phyloP scores from a whole-genome alignment of 208 protist genomes.

The Crithidia bombi region DNA sequence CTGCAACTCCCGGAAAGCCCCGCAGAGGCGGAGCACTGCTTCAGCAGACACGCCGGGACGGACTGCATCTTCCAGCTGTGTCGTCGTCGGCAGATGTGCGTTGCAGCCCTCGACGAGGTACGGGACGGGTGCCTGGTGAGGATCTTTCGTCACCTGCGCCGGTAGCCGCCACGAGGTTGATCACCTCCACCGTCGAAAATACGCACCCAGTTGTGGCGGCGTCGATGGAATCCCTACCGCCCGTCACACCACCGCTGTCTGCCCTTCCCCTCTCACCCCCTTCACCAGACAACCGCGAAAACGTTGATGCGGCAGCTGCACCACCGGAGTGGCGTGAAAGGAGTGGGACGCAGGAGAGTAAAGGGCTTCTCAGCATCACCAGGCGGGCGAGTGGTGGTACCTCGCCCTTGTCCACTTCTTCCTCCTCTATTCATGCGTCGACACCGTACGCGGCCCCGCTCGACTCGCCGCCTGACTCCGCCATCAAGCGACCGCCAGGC shows the following conservation, averaged over 20 bases:
- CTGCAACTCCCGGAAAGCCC: neutral
- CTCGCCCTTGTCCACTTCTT: conserved; percentile 1
- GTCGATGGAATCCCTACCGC: neutral
- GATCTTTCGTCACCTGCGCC: neutral
- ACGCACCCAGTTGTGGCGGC: neutral
- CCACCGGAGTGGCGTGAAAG: neutral
- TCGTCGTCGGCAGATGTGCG: too few relatives aligned
- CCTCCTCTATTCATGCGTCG: neutral
- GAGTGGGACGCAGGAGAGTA: conserved; percentile 5
- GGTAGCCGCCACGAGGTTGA: neutral
- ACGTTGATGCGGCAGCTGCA: neutral
- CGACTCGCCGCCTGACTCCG: conserved; percentile 16
- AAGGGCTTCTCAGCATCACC: neutral
- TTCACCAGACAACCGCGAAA: neutral
- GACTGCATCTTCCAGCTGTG: too few relatives aligned
- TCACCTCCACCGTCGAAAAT: neutral
- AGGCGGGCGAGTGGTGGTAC: too few relatives aligned
- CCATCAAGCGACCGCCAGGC: conserved; percentile 12
- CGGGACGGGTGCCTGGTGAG: neutral
- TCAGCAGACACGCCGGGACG: too few relatives aligned
- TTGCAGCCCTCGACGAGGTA: neutral
- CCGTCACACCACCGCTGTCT: neutral
- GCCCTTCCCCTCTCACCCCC: neutral
- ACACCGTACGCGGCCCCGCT: conserved; percentile 10
- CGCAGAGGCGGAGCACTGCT: too few relatives aligned